phyloP scores from a whole-genome alignment of 2,329 filamentous ascomycete species.

The Orbilia blumenaviensis region DNA sequence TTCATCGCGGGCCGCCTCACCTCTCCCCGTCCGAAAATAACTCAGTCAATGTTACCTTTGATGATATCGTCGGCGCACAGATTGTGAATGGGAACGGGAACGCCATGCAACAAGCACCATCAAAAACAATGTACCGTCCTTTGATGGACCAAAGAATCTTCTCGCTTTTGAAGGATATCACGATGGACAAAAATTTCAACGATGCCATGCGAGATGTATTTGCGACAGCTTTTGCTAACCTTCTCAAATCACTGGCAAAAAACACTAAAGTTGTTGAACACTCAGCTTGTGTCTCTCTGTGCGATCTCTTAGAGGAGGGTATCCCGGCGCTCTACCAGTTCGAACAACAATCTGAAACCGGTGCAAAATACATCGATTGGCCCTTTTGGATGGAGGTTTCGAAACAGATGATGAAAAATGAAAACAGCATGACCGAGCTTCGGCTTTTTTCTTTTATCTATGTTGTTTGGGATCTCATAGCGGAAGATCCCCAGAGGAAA shows the following conservation, averaged over 20 bases:
- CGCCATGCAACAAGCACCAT: constrained; percentile 64
- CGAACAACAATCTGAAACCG: constrained; percentile 53
- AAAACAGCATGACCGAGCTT: constrained; percentile 90
- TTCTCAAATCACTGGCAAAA: constrained; percentile 78
- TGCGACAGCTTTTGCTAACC: constrained; percentile 75
- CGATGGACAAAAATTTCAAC: constrained; percentile 63
- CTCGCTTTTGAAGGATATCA: constrained; percentile 84
- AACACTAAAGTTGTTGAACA: constrained; percentile 83
- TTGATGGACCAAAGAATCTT: constrained; percentile 88
- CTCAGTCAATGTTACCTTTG: constrained; percentile 70
- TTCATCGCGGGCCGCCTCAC: constrained; percentile 74
- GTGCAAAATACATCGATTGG: constrained; percentile 73
- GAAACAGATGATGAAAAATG: constrained; percentile 78
- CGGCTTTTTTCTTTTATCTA: constrained; percentile 83
- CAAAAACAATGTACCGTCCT: constrained; percentile 74
- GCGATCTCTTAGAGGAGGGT: constrained; percentile 87
- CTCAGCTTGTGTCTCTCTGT: constrained; percentile 85
- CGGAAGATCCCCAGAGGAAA: constrained; percentile 73
- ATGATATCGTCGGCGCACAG: constrained; percentile 66
- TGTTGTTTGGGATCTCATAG: constrained; percentile 78
- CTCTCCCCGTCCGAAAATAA: constrained; percentile 61
- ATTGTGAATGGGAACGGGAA: constrained; percentile 52
- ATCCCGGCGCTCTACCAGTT: constrained; percentile 70
- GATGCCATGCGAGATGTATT: constrained; percentile 70
- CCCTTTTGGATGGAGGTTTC: constrained; percentile 85